Conservation (phyloP, 306 rosid genomes). For the Inga laurina region DNA sequence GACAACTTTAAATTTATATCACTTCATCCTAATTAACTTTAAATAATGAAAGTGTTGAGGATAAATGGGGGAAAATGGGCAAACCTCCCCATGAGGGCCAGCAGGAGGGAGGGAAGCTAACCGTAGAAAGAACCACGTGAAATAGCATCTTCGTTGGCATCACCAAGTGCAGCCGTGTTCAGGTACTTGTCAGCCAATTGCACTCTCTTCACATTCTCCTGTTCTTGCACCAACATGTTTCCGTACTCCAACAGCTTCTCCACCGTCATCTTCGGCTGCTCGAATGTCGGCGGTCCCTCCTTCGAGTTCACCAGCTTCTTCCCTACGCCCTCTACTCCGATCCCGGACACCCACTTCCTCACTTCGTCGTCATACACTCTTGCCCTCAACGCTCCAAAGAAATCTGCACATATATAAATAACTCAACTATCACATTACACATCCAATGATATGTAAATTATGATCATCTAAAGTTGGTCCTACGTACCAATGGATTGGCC, state of each 20-base stretch:
- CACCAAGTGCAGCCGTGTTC: conserved; percentile 80
- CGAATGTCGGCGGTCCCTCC: conserved; percentile 74
- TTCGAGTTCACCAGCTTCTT: conserved; percentile 81
- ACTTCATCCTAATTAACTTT: too few species aligned
- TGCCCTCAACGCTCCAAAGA: conserved; percentile 77
- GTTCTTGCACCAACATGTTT: conserved; percentile 74
- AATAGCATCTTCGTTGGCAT: conserved; percentile 65
- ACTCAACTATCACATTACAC: too few species aligned
- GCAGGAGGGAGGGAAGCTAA: conserved; percentile 37
- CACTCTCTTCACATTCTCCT: conserved; percentile 82
- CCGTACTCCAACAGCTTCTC: conserved; percentile 68
- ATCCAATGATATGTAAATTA: too few species aligned
- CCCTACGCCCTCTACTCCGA: conserved; percentile 51
- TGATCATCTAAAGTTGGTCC: too few species aligned
- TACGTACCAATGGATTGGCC: conserved; percentile 89
- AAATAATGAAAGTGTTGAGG: not conserved
- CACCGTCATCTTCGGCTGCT: conserved; percentile 63
- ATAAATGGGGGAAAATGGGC: not conserved
- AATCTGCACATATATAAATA: conserved; percentile 41
- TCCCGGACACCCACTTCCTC: conserved; percentile 60
- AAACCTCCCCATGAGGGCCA: conserved; percentile 43
- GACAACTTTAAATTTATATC: too few species aligned
- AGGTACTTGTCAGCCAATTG: conserved; percentile 77
- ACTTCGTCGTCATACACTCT: conserved; percentile 81
- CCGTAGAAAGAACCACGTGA: conserved; percentile 60